Evolutionary conservation across 768 basidiomycete genomes (phyloP), one percentile per base, ranked within the genome.

Genomic region (Tricholoma bakamatsutake): DNA sequence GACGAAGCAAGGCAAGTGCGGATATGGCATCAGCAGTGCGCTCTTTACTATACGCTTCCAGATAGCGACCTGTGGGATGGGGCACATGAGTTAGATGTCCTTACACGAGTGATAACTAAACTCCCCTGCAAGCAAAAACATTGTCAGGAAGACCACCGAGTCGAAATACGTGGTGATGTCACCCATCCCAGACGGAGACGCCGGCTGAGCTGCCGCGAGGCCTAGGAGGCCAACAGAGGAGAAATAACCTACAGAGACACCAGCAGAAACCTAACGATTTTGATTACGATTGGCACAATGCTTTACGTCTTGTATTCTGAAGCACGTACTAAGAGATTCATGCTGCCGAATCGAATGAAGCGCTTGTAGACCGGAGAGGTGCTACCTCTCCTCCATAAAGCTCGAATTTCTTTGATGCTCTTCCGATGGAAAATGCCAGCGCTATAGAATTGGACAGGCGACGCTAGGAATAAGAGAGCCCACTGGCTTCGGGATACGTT

Each of bases 91-190:
- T 24, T 6, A 39, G 10, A 4, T 2, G 5, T 18, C 9, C 10
- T 43, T 43, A 6, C 9, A 24, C 6, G 21, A 31, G 50, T 11
- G 31, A 56, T 15, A 33, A 53, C 17, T 12, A 4, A 5, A 56
- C 59, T 50, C 52, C 78, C 91, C 91, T 42, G 77, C 73, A 4
- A 93, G 74, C 27, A 93, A 75, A 67, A 94, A 91, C 77, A 90
- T 81, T 27, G 89, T 85, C 48, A 94, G 70, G 61, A 94, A 88
- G 7, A 91, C 83, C 12, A 86, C 85, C 0, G 85, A 81, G 63
- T 94, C 91, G 59, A 94, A 93, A 65, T 91, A 93, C 1, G 87
- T 87, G 0, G 81, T 83, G 6, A 76, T 76, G 50, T 86, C 79
- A 4, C 75, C 80, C 17, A 66, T 58, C 18, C 67, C 70, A 27